Evolutionary conservation across 495 filamentous ascomycete species (phyloP), one percentile per base, ranked within the genome.

Genomic region (Daldinia grandis): DNA sequence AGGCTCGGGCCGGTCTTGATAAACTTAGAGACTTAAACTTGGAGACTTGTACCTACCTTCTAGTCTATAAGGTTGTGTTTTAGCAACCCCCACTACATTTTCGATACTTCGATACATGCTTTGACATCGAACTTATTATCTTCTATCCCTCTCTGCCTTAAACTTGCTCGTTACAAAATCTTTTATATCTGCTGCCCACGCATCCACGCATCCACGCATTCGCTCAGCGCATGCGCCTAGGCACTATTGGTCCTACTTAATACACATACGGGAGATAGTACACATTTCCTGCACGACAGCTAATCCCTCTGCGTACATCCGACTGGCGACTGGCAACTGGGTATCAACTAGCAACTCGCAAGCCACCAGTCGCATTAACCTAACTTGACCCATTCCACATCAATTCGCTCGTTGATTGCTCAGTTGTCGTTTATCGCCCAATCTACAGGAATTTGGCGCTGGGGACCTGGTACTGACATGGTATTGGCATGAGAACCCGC

Each of bases 1-100:
- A 72, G 64, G 69, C 65, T 65, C 69, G 64, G 64, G 27, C 69
- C 64, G 69, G 69, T 53, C 64, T 72, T 62, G 53, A 62, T 53
- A 35, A 50, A 50, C 42, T 59, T n/a, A 17, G 17, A 17, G 28
- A 58, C 51, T 17, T 55, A 27, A 37, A 10, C 24, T 42, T 69
- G 9, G 9, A 33, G 31, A 33, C 31, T 10, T 33, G 6, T 53
- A 15, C 3, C 37, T 38, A 35, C 1, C 31, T 38, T 31, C 30
- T 14, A 12, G n/a, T n/a, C n/a, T n/a, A n/a, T n/a, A n/a, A n/a
- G n/a, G n/a, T n/a, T n/a, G 1, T 7, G 49, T 68, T 47, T 57
- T 33, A 31, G 24, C 1, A 15, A 28, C 15, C 65, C 51, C 50
- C 58, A 62, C 58, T 25, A 37, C 33, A 0, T 35, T 12, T 35